Evolutionary conservation across 2,329 filamentous ascomycete species (phyloP).

Genomic region (Cryphonectria radicalis): DNA sequence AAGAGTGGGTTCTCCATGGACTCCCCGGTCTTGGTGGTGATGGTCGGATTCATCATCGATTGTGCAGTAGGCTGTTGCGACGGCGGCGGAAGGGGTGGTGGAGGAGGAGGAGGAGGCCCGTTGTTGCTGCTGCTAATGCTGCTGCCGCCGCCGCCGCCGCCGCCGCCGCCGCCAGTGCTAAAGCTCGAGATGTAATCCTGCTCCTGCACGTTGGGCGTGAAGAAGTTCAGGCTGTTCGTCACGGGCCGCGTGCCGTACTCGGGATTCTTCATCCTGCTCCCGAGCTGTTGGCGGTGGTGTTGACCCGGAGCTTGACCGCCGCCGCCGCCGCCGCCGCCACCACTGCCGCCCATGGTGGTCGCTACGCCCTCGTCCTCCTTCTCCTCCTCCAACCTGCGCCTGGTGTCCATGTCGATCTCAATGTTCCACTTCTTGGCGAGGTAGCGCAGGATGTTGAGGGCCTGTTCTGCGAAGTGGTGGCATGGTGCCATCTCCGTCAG

Average conservation of each 20-base stretch:
- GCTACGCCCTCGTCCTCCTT: slow-evolving; percentile 7
- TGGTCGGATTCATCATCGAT: slow-evolving; percentile 3
- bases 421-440: slow-evolving; percentile 64
- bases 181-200: slow-evolving; percentile 55
- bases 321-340: no score
- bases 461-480: slow-evolving; percentile 64
- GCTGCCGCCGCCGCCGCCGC: slow-evolving; percentile 3
- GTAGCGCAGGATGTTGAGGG: slow-evolving; percentile 62
- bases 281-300: slow-evolving; percentile 27
- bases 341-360: not conserved
- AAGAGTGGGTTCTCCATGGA: slow-evolving; percentile 58
- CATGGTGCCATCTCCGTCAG: slow-evolving; percentile 65
- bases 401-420: slow-evolving; percentile 48
- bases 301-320: no score
- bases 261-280: slow-evolving; percentile 41
- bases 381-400: slow-evolving; percentile 25
- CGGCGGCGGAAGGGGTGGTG: no score
- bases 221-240: slow-evolving; percentile 61
- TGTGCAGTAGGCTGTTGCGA: slow-evolving; percentile 5
- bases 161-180: slow-evolving; percentile 37
- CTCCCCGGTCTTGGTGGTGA: slow-evolving; percentile 40
- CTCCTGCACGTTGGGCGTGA: slow-evolving; percentile 53
- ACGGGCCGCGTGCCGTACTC: slow-evolving; percentile 49
- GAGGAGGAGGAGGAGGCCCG: no score
- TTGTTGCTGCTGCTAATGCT: not conserved